These are phyloP conservation scores for Alternaria arborescens DNA, from an alignment of 2,329 filamentous ascomycete genomes.

Conservation along the genomic window DNA sequence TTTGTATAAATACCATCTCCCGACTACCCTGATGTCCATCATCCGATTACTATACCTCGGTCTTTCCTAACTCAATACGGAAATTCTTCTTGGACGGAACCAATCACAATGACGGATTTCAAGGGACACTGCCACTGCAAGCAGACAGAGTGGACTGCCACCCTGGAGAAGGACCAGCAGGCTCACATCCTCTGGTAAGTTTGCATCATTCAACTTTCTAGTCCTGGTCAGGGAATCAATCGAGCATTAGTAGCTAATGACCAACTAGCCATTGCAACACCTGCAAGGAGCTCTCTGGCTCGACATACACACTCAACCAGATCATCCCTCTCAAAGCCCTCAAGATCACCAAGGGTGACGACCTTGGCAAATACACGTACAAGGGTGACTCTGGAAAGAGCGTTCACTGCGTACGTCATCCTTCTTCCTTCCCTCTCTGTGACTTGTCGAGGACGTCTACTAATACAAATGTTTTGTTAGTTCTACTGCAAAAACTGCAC, in stretches of 20 bases:
- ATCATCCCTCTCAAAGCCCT: slow-evolving; percentile 61
- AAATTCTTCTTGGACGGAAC: neutral
- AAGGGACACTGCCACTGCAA: slow-evolving; percentile 65
- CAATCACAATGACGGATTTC: slow-evolving; percentile 54
- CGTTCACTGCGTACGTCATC: slow-evolving; percentile 57
- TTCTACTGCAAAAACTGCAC: slow-evolving; percentile 68
- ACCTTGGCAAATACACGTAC: slow-evolving; percentile 63
- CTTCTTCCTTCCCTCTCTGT: too few species aligned
- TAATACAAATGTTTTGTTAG: neutral
- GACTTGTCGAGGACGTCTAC: too few species aligned
- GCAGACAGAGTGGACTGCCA: slow-evolving; percentile 61
- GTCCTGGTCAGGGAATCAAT: neutral
- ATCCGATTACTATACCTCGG: neutral
- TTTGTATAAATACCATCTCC: slow-evolving; percentile 8
- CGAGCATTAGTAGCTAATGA: neutral
- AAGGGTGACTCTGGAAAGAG: slow-evolving; percentile 64
- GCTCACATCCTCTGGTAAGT: slow-evolving; percentile 58
- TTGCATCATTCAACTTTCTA: neutral
- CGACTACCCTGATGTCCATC: slow-evolving; percentile 18
- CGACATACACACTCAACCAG: slow-evolving; percentile 63
- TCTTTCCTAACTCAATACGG: neutral
- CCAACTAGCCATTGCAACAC: slow-evolving; percentile 63
- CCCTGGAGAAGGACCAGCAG: slow-evolving; percentile 56
- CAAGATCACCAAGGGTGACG: slow-evolving; percentile 61
- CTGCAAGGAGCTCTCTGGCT: slow-evolving; percentile 63